A percentile compares a stretch with the other conserved stretches of the same genome.
Conservation (phyloP, 768 basidiomycete species). For the Calocybe indica region DNA sequence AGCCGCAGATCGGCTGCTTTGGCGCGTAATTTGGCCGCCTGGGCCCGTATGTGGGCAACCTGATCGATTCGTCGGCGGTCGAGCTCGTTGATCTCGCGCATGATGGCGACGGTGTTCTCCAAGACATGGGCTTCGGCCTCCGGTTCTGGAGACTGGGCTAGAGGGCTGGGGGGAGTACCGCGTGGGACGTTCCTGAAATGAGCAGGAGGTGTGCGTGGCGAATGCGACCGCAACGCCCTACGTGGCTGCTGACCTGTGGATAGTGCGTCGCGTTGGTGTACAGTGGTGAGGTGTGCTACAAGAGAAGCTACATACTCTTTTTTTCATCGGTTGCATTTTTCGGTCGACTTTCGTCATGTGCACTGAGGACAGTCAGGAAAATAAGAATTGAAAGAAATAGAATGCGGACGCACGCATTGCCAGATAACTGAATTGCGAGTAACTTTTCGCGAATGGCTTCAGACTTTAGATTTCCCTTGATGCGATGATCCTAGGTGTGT, state of each 20-base stretch:
- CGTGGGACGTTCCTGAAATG: slow-evolving; percentile 1
- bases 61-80: slow-evolving; percentile 5
- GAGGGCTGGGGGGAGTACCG: slow-evolving; percentile 14
- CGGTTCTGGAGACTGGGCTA: slow-evolving; percentile 7
- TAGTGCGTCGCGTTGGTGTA: no score
- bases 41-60: slow-evolving; percentile 3
- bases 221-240: not conserved
- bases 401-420: not conserved
- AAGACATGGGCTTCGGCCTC: slow-evolving; percentile 10
- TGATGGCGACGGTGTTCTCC: slow-evolving; percentile 8
- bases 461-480: slow-evolving; percentile 16
- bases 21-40: slow-evolving; percentile 4
- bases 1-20: slow-evolving; percentile 6
- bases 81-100: slow-evolving; percentile 8
- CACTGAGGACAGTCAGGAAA: not conserved
- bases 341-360: not conserved
- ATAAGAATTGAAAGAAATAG: not conserved
- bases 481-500: slow-evolving; percentile 9
- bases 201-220: not conserved
- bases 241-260: no score
- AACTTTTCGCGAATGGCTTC: slow-evolving; percentile 8
- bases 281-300: no score
- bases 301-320: no score
- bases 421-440: slow-evolving; percentile 7
- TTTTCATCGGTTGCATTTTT: no score